Evolutionary conservation across 2,329 filamentous ascomycete genomes (phyloP), one percentile per base, ranked within the genome.

Genomic region (Xylaria arbuscula): DNA sequence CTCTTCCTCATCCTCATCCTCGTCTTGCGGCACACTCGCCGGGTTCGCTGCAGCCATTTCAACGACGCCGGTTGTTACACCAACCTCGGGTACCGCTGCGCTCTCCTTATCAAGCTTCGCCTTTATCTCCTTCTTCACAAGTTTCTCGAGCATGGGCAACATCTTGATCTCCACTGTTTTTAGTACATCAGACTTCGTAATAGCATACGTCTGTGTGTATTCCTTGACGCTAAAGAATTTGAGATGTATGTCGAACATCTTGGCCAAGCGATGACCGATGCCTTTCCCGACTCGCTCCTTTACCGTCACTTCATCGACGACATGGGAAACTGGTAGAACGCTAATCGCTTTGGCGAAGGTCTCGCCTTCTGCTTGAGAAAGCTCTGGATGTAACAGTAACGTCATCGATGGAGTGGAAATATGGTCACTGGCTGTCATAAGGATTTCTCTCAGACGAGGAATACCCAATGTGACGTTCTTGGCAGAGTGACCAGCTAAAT

Each of bases 391-490:
- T 36, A 97, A 85, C 54, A 92, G 87, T 19, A 98, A 84, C 0
- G 93, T 96, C 93, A 97, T 97, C 5, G 90, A 89, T 1, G 96
- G 96, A 0, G 96, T 99, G 47, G 93, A 92, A 70, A 98, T 98
- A 54, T 91, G 88, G 60, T 90, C 88, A 78, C 93, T 96, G 32
- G 96, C 96, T 57, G 96, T 98, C 96, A 99, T 99, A 72, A 99
- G 88, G 75, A 99, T 98, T 87, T 99, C 96, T 83, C 96, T 88
- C 22, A 99, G 87, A 82, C 96, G 93, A 67, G 96, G 96, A 78
- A 99, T 98, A 93, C 96, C 96, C 22, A 98, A 88, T 0, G 96
- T 99, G 78, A 99, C 97, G 87, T 99, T 99, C 86, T 98, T 98
- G 36, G 96, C 92, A 22, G 96, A 94, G 85, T 98, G 95, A 77